phyloP scores from a whole-genome alignment of 805 yeast genomes.

The Scheffersomyces amazonensis region DNA sequence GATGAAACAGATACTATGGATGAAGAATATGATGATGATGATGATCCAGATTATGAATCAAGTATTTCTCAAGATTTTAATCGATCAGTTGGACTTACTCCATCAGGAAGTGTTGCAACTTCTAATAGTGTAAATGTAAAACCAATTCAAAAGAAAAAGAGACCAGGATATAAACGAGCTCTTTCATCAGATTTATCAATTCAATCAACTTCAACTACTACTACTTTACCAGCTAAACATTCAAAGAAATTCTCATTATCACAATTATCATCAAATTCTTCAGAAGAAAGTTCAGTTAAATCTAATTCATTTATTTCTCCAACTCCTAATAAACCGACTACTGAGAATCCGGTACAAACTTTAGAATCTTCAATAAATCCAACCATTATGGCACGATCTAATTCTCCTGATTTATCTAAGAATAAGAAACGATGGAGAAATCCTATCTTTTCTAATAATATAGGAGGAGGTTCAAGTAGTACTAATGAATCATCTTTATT shows the following conservation, averaged over 20 bases:
- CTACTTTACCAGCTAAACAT: slow-evolving; percentile 11
- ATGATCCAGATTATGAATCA: slow-evolving; percentile 27
- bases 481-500: no score
- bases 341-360: background rate
- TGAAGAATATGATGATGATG: slow-evolving; percentile 35
- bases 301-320: slow-evolving; percentile 1
- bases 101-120: slow-evolving; percentile 7
- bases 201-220: slow-evolving; percentile 25
- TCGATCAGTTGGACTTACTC: slow-evolving; percentile 11
- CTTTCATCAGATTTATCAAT: slow-evolving; percentile 37
- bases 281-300: slow-evolving; percentile 26
- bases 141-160: slow-evolving; percentile 8
- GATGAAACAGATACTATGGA: slow-evolving; percentile 39
- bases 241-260: slow-evolving; percentile 26
- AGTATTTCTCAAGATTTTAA: slow-evolving; percentile 31
- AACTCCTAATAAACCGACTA: slow-evolving; percentile 4
- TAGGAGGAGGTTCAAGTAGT: background rate
- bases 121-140: slow-evolving; percentile 1
- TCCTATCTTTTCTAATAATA: slow-evolving; percentile 1
- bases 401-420: slow-evolving; percentile 6
- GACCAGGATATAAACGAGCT: slow-evolving; percentile 32
- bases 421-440: slow-evolving; percentile 3
- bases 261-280: slow-evolving; percentile 35
- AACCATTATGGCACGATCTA: slow-evolving; percentile 1
- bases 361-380: background rate